Evolutionary conservation across 257 asterid genomes (phyloP).

Genomic region (Ocimum tenuiflorum): DNA sequence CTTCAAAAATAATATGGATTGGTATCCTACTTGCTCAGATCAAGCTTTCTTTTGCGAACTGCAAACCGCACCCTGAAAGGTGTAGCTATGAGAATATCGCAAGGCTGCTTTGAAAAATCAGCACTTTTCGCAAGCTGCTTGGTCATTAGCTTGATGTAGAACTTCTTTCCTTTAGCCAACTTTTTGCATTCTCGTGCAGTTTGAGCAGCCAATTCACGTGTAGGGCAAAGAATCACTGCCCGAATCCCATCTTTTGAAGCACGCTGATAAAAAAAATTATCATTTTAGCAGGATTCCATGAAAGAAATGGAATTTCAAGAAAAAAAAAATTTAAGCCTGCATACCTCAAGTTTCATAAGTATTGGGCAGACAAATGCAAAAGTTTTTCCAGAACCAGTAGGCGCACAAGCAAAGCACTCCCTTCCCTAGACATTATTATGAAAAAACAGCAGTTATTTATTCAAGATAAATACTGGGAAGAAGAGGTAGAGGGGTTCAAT

Average conservation of each 20-base stretch:
- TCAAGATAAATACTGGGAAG: not conserved
- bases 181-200: slow-evolving; percentile 90
- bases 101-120: slow-evolving; percentile 70
- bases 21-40: slow-evolving; percentile 71
- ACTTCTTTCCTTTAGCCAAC: slow-evolving; percentile 71
- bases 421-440: slow-evolving; percentile 50
- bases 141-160: slow-evolving; percentile 74
- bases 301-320: not conserved
- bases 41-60: slow-evolving; percentile 74
- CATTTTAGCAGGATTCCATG: slow-evolving; percentile 20
- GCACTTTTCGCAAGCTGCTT: slow-evolving; percentile 75
- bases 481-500: not conserved
- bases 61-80: slow-evolving; percentile 67
- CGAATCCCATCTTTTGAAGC: slow-evolving; percentile 73
- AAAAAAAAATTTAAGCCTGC: not conserved
- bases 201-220: slow-evolving; percentile 97
- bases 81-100: slow-evolving; percentile 92
- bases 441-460: not conserved
- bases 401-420: slow-evolving; percentile 94
- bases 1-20: not conserved
- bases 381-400: slow-evolving; percentile 96
- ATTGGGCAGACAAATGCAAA: slow-evolving; percentile 81
- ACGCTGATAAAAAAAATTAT: slow-evolving; percentile 40
- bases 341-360: slow-evolving; percentile 76
- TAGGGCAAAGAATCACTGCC: slow-evolving; percentile 86